These are phyloP conservation scores for Globisporangium lucens DNA, from an alignment of 352 stramenopile species.

Conservation along the genomic window DNA sequence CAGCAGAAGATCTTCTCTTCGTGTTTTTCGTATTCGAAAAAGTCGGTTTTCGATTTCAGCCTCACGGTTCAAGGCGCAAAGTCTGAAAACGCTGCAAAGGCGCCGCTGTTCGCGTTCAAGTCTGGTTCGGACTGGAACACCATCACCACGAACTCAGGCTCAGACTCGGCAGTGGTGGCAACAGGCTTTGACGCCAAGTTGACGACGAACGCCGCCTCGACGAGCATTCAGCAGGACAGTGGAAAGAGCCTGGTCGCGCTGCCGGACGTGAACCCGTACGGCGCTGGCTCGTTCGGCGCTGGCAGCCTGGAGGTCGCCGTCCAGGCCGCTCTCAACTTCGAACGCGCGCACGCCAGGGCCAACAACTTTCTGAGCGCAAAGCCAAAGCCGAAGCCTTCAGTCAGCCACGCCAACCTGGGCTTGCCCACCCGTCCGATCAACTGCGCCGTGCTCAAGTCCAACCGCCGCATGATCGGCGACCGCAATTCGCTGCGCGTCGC, in stretches of 20 bases:
- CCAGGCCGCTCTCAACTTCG: conserved; percentile 30
- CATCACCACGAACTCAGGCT: not conserved
- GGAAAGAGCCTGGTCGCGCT: conserved; percentile 38
- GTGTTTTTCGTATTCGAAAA: conserved; percentile 8
- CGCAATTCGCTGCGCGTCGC: conserved; percentile 4
- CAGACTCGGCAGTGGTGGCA: not conserved
- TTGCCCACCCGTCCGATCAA: conserved; percentile 12
- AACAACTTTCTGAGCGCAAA: conserved; percentile 12
- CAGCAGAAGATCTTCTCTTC: conserved; percentile 1
- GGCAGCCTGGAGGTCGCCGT: conserved; percentile 56
- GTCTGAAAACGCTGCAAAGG: not conserved
- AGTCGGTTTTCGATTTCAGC: not conserved
- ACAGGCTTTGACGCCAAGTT: conserved; percentile 14
- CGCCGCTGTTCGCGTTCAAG: not conserved
- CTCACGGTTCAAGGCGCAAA: not conserved
- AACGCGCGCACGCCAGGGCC: conserved; percentile 10
- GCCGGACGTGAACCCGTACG: conserved; percentile 56
- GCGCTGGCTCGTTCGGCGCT: conserved; percentile 39
- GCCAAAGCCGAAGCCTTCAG: not conserved
- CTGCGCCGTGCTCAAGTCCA: conserved; percentile 4
- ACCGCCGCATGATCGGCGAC: not conserved
- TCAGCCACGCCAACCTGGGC: conserved; percentile 8
- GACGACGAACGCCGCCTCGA: not conserved
- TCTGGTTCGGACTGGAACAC: conserved; percentile 6
- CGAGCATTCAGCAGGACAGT: not conserved